Evolutionary conservation across 345 rosid genomes (phyloP), one percentile per base, ranked within the genome.

Genomic region (Syzygium jambos): DNA sequence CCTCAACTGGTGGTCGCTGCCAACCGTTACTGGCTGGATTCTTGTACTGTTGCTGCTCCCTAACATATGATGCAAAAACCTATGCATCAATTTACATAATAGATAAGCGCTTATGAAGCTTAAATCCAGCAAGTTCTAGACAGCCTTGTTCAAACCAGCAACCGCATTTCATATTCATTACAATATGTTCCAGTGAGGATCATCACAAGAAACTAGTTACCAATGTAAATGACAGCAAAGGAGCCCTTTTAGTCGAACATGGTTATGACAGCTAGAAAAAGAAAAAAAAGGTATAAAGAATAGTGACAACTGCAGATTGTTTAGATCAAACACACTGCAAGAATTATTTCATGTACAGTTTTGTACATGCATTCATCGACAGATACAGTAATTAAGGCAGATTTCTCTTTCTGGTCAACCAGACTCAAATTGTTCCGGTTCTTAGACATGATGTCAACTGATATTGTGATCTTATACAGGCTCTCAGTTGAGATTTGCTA

Each of bases 21-120:
- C 99, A 95, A 88, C 30, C 86, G 83, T 78, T 88, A 85, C 86
- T 93, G 88, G 90, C 93, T 5, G 93, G 94, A 89, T 92, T 93
- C 91, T 95, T 96, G 94, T 95, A 98, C 85, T 92, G 95, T 87
- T 93, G 97, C 88, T 93, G 94, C 91, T 95, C 99, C 93, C 98
- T 98, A 88, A 53, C 49, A 73, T 73, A 73, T 73, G 82, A 73
- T 73, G 82, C 49, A 73, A 73, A 73, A 73, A 73, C 49, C 82
- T 38, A 73, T 73, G 82, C 49, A 73, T 73, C 82, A 73, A 38
- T 73, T 9, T 34, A 19, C 80, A 73, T 34, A 73, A 38, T 73
- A 73, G 11, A 73, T 38, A 73, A 73, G 82, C 49, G 25, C 82
- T 38, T 19, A 73, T 34, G 38, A 73, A 73, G 80, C 49, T 22